Evolutionary conservation across 768 basidiomycete genomes (phyloP).

Genomic region (Tephrocybe sp.): DNA sequence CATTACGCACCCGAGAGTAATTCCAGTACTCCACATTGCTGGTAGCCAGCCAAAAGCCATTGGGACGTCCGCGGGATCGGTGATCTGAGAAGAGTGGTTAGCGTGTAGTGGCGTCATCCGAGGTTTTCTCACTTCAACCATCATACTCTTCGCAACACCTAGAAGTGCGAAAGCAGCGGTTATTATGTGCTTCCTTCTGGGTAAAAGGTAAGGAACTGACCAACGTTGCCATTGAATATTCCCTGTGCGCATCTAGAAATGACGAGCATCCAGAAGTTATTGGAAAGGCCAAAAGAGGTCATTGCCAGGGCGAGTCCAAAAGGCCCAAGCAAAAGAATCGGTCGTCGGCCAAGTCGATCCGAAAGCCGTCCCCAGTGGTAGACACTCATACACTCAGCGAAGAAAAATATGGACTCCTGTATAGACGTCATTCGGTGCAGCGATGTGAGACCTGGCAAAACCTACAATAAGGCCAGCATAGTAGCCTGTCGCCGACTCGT

Average conservation of each 20-base stretch:
- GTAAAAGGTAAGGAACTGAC: constrained; percentile 13
- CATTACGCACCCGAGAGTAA: constrained; percentile 21
- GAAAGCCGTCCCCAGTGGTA: constrained; percentile 35
- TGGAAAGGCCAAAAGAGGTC: constrained; percentile 33
- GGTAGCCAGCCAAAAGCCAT: constrained; percentile 17
- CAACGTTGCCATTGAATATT: constrained; percentile 24
- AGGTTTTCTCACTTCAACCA: constrained; percentile 8
- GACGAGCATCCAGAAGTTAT: constrained; percentile 28
- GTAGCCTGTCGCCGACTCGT: constrained; percentile 41
- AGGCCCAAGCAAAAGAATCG: constrained; percentile 32
- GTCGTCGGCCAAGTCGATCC: constrained; percentile 33
- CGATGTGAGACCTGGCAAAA: neutral
- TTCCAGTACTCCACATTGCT: constrained; percentile 25
- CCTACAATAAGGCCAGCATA: constrained; percentile 46
- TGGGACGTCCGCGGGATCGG: constrained; percentile 14
- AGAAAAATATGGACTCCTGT: constrained; percentile 38
- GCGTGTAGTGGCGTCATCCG: neutral
- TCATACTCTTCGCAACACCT: constrained; percentile 18
- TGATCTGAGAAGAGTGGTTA: constrained; percentile 7
- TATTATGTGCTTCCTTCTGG: neutral
- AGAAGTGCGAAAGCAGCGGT: neutral
- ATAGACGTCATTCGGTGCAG: neutral
- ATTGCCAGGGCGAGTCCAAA: constrained; percentile 28
- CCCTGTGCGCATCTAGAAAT: constrained; percentile 29
- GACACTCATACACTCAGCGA: constrained; percentile 32